Percentiles rank a stretch among this genome's conserved stretches.
These are phyloP conservation scores for Pseudozyma thailandica DNA, from an alignment of 1,284 basidiomycete genomes.

Conservation along the genomic window DNA sequence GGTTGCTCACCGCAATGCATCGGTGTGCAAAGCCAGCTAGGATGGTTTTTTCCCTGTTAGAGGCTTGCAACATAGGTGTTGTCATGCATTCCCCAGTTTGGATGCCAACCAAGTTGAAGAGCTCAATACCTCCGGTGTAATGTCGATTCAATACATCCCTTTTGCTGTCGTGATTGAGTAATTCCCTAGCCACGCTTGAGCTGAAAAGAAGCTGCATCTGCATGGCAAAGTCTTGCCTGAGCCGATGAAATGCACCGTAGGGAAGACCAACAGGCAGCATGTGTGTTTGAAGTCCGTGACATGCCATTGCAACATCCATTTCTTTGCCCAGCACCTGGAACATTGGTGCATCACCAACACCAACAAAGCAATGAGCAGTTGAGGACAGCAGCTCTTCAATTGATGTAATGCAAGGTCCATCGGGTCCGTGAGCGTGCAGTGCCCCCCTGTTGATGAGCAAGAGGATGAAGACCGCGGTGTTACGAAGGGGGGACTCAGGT, in stretches of 20 bases:
- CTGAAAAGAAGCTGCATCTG: neutral
- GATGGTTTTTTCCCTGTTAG: too few species aligned
- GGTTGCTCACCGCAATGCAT: too few species aligned
- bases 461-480: too few species aligned
- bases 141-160: neutral
- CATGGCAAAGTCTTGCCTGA: constrained; percentile 1
- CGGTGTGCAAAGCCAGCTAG: too few species aligned
- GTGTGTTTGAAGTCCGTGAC: neutral
- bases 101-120: too few species aligned
- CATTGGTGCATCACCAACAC: neutral
- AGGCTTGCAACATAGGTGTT: too few species aligned
- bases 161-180: neutral
- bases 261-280: neutral
- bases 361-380: neutral
- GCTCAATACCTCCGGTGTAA: neutral
- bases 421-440: constrained; percentile 6
- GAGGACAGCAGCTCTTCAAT: neutral
- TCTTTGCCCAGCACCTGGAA: neutral
- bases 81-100: too few species aligned
- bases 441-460: constrained; percentile 1
- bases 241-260: constrained; percentile 2
- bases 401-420: constrained; percentile 1
- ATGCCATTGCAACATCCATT: neutral
- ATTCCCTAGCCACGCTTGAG: neutral
- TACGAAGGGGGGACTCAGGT: too few species aligned